Evolutionary conservation across 345 rosid genomes (phyloP).

Genomic region (Toxicodendron radicans): DNA sequence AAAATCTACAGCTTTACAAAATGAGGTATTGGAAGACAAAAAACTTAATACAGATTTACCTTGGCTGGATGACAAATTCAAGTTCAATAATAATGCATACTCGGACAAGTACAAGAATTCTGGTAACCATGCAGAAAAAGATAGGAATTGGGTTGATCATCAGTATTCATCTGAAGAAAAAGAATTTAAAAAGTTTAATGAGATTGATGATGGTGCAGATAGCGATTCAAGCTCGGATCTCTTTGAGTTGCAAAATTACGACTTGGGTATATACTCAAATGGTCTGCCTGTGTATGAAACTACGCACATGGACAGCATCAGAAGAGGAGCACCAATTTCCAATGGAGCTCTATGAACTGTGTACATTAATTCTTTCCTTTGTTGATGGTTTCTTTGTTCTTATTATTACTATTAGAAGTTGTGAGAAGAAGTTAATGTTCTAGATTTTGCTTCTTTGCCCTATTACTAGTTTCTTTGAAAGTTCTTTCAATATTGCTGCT

Average conservation of each 20-base stretch:
- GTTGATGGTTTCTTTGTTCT: conserved; percentile 15
- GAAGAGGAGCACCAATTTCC: conserved; percentile 63
- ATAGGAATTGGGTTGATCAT: conserved; percentile 30
- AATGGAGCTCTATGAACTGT: conserved; percentile 34
- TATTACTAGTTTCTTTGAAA: background rate
- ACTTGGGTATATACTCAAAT: conserved; percentile 56
- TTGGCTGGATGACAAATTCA: conserved; percentile 42
- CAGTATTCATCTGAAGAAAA: conserved; percentile 26
- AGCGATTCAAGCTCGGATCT: conserved; percentile 98
- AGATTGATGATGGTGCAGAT: conserved; percentile 63
- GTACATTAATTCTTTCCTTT: conserved; percentile 16
- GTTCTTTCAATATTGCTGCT: conserved; percentile 14
- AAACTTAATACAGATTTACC: conserved; percentile 28
- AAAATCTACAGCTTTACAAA: conserved; percentile 12
- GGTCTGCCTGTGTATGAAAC: conserved; percentile 93
- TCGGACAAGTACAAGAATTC: conserved; percentile 21
- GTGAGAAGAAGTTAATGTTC: conserved; percentile 18
- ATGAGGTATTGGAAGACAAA: conserved; percentile 29
- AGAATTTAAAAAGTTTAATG: conserved; percentile 35
- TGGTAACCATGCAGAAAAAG: conserved; percentile 22
- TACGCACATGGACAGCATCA: conserved; percentile 68
- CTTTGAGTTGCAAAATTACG: conserved; percentile 83
- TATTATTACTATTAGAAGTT: conserved; percentile 8
- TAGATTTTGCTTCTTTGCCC: conserved; percentile 12
- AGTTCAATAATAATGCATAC: conserved; percentile 26